Percentiles rank a stretch among this genome's conserved stretches.
Evolutionary conservation across 1,284 basidiomycete genomes (phyloP).

Genomic region (Exobasidium rhododendri): DNA sequence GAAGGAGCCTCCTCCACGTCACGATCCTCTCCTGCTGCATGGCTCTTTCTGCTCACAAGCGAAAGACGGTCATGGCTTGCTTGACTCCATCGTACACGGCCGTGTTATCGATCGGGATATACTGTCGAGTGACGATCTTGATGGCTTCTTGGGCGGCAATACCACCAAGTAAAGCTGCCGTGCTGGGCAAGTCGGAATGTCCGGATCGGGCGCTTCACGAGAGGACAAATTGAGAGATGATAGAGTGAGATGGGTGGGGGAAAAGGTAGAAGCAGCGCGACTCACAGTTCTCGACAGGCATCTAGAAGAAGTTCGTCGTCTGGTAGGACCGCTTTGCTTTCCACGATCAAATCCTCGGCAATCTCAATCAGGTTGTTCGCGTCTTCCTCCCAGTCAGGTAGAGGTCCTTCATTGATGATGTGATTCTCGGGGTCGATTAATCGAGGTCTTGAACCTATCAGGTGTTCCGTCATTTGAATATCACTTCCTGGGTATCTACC

Average conservation of each 20-base stretch:
- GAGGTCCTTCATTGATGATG: neutral
- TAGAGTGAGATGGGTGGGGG: too few species aligned
- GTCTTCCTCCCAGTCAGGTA: neutral
- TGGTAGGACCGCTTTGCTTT: neutral
- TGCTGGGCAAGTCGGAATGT: constrained; percentile 76
- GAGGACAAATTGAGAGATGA: too few species aligned
- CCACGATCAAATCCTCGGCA: neutral
- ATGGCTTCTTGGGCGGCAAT: constrained; percentile 95
- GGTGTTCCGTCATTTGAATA: neutral
- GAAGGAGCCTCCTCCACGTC: too few species aligned
- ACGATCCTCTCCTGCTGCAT: too few species aligned
- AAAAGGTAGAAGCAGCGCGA: constrained; percentile 28
- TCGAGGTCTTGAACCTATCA: neutral
- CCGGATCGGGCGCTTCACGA: constrained; percentile 63
- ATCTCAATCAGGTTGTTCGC: neutral
- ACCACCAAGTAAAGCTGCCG: constrained; percentile 87
- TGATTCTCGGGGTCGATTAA: constrained; percentile 7
- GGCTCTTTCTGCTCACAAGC: too few species aligned
- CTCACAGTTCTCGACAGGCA: constrained; percentile 76
- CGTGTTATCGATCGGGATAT: constrained; percentile 82
- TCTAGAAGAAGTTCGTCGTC: constrained; percentile 37
- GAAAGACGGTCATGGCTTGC: constrained; percentile 43
- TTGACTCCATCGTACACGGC: constrained; percentile 83
- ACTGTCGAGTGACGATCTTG: constrained; percentile 95
- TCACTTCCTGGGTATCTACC: constrained; percentile 57